phyloP scores from a whole-genome alignment of 2,329 filamentous ascomycete species.

The Alternaria alternata region DNA sequence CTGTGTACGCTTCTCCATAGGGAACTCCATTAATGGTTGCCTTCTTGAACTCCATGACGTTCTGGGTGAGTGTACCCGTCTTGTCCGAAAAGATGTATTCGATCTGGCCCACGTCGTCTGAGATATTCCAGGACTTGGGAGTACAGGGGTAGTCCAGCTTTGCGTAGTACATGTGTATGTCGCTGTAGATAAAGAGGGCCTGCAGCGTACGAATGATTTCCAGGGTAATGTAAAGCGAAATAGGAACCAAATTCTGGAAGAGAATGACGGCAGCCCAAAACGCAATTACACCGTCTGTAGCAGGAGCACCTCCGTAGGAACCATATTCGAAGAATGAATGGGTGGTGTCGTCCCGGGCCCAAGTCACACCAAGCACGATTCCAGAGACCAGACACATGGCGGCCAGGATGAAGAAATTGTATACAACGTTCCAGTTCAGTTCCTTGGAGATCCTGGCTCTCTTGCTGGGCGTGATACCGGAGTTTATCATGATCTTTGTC shows the following conservation, averaged over 20 bases:
- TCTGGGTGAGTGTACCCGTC: slow-evolving; percentile 87
- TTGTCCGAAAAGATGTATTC: slow-evolving; percentile 99
- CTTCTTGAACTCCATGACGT: slow-evolving; percentile 99
- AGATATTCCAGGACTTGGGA: slow-evolving; percentile 99
- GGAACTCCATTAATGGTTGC: slow-evolving; percentile 94
- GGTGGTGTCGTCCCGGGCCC: slow-evolving; percentile 77
- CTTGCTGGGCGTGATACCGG: slow-evolving; percentile 93
- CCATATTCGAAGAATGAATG: slow-evolving; percentile 85
- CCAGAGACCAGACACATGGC: slow-evolving; percentile 87
- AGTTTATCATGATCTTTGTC: slow-evolving; percentile 99
- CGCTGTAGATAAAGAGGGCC: slow-evolving; percentile 97
- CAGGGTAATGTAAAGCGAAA: slow-evolving; percentile 95
- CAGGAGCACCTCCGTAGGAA: slow-evolving; percentile 75
- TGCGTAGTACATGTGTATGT: slow-evolving; percentile 96
- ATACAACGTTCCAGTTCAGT: slow-evolving; percentile 96
- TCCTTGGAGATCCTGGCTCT: slow-evolving; percentile 89
- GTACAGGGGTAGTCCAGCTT: slow-evolving; percentile 93
- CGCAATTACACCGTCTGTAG: slow-evolving; percentile 89
- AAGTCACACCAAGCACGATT: slow-evolving; percentile 84
- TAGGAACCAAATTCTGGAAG: slow-evolving; percentile 98
- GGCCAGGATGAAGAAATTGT: slow-evolving; percentile 92
- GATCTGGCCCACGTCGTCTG: slow-evolving; percentile 95
- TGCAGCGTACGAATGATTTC: slow-evolving; percentile 94
- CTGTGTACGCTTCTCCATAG: slow-evolving; percentile 97
- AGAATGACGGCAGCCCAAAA: slow-evolving; percentile 96